Evolutionary conservation across 2,329 filamentous ascomycete species (phyloP), one percentile per base, ranked within the genome.

Genomic region (Cordyceps cicadae): DNA sequence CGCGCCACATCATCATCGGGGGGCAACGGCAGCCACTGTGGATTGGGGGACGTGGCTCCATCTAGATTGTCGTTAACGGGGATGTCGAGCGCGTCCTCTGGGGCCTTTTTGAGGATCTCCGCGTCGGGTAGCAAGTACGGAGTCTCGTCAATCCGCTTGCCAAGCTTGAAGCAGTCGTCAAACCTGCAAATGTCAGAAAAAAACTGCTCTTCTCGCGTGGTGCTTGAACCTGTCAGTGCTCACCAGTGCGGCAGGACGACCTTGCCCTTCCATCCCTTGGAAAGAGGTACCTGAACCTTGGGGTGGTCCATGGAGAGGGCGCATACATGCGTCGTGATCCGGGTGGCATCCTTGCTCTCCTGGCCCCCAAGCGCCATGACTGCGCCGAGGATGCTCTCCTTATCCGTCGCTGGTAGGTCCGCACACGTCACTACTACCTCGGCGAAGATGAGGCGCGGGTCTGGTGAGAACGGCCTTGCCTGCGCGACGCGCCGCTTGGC

Each of bases 231-330:
- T 52, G 50, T 39, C 39, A 43, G 60, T 63, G 11, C 79, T 68
- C 76, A 92, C 90, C 94, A 97, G 70, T 97, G 94, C 43, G 94
- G 94, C 57, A 99, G 79, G 19, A 99, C 90, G 62, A 97, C 88
- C 73, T 91, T 92, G 72, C 85, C 85, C 59, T 85, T 85, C 59
- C 90, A 78, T 2, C 81, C 82, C 72, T 87, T 95, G 9, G 81
- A 76, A 49, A 78, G 65, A 0, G 87, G 88, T 59, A 84, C 71
- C 63, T 81, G 70, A 63, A 87, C 89, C 71, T 92, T 91, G 3
- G 86, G 82, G 60, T 92, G 84, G 39, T 92, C 87, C 71, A 88
- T 79, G 5, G 84, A 85, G 63, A 96, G 77, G 5, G 93, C 90
- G 63, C 96, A 93, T 59, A 99, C 83, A 73, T 99, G 94, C 2